Percentiles rank a stretch among this genome's conserved stretches.
phyloP scores from a whole-genome alignment of 495 filamentous ascomycete genomes.

The Aspergillus ostianus region DNA sequence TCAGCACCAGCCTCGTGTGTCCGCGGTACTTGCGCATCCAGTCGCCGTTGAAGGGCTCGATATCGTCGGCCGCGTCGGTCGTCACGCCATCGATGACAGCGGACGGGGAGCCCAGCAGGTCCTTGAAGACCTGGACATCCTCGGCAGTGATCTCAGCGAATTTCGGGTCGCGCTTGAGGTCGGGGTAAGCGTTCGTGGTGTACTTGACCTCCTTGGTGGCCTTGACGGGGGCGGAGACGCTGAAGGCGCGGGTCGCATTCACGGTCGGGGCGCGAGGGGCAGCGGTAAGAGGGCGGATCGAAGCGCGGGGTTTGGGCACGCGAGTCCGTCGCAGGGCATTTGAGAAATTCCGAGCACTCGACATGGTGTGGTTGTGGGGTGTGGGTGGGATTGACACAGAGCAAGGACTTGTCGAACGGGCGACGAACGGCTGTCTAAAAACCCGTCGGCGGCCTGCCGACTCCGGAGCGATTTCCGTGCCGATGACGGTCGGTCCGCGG shows the following conservation, averaged over 20 bases:
- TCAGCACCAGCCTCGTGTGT: slow-evolving; percentile 81
- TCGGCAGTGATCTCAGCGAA: slow-evolving; percentile 68
- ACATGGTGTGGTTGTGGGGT: slow-evolving; percentile 29
- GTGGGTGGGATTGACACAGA: slow-evolving; percentile 8
- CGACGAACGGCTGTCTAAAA: not conserved
- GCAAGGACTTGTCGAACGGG: not conserved
- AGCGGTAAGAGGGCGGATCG: slow-evolving; percentile 23
- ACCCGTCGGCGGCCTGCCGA: not conserved
- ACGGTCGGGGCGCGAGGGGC: slow-evolving; percentile 22
- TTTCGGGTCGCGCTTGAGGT: slow-evolving; percentile 71
- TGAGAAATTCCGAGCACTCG: slow-evolving; percentile 37
- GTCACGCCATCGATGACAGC: slow-evolving; percentile 84
- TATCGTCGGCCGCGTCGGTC: slow-evolving; percentile 67
- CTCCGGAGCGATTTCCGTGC: slow-evolving; percentile 1
- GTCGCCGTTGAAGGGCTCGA: slow-evolving; percentile 92
- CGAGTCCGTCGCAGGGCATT: slow-evolving; percentile 41
- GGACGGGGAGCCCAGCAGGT: slow-evolving; percentile 68
- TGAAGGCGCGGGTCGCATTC: slow-evolving; percentile 34
- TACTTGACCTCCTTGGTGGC: slow-evolving; percentile 59
- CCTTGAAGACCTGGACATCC: slow-evolving; percentile 78
- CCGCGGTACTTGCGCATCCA: slow-evolving; percentile 99
- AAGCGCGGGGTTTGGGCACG: slow-evolving; percentile 33
- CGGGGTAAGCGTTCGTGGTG: slow-evolving; percentile 82
- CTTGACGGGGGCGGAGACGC: slow-evolving; percentile 27
- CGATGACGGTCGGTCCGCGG: not conserved